Percentiles rank a stretch among this genome's conserved stretches.
phyloP scores from a whole-genome alignment of 108 stramenopile species.

The Cyclotella kingstonii region DNA sequence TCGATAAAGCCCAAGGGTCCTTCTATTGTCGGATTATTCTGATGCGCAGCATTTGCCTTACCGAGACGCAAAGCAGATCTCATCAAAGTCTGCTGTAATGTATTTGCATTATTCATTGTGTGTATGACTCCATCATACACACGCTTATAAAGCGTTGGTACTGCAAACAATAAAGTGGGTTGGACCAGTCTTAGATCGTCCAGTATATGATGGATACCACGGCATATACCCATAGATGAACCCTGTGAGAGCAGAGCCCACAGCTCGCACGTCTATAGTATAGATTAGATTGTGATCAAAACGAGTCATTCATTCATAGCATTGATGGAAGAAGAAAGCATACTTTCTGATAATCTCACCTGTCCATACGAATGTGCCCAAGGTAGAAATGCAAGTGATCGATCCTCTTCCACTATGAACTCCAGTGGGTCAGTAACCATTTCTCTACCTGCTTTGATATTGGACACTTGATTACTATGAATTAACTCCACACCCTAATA shows the following conservation, averaged over 20 bases:
- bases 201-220: constrained; percentile 73
- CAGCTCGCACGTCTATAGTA: constrained; percentile 79
- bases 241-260: constrained; percentile 86
- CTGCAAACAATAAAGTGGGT: constrained; percentile 85
- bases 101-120: constrained; percentile 64
- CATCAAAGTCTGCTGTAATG: constrained; percentile 68
- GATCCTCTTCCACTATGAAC: constrained; percentile 62
- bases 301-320: background rate
- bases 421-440: constrained; percentile 72
- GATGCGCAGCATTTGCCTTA: constrained; percentile 46
- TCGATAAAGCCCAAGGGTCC: constrained; percentile 55
- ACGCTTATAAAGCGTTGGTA: constrained; percentile 92
- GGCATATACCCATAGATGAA: constrained; percentile 81
- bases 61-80: constrained; percentile 67
- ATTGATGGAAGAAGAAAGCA: background rate
- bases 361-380: constrained; percentile 97
- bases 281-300: constrained; percentile 2
- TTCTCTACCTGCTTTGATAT: constrained; percentile 72
- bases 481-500: constrained; percentile 85
- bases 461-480: constrained; percentile 70
- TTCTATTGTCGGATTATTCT: constrained; percentile 16
- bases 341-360: constrained; percentile 9
- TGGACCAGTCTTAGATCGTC: constrained; percentile 77
- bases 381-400: constrained; percentile 89
- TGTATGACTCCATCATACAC: constrained; percentile 94